phyloP scores from a whole-genome alignment of 345 rosid species.

The Pugionium dolabratum region DNA sequence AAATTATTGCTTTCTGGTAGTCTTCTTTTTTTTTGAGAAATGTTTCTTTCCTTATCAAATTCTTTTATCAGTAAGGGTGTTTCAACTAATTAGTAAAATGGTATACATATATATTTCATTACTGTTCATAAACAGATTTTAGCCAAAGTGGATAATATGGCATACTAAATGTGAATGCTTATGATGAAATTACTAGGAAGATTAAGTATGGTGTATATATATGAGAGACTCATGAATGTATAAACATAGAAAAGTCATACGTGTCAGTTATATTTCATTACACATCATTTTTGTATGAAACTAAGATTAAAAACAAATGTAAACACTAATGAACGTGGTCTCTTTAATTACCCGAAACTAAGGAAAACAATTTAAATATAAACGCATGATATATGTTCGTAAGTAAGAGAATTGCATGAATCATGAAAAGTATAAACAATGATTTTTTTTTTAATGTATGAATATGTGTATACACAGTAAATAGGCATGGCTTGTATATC shows the following conservation, averaged over 20 bases:
- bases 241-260: background rate
- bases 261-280: background rate
- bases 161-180: background rate
- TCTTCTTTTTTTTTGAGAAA: background rate
- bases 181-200: background rate
- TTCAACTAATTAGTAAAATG: background rate
- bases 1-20: background rate
- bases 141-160: background rate
- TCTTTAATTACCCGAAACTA: constrained; percentile 6
- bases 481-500: no score
- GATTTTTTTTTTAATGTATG: background rate
- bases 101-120: background rate
- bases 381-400: background rate
- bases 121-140: background rate
- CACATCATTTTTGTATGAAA: no score
- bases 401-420: constrained; percentile 3
- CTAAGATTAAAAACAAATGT: background rate
- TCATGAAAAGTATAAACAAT: background rate
- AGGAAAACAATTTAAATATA: constrained; percentile 2
- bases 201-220: background rate
- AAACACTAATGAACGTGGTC: background rate
- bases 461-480: background rate
- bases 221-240: background rate
- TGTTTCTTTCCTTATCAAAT: background rate
- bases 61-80: background rate